Conservation (phyloP, 139 green algal species). For the Chlamydomonas applanata region DNA sequence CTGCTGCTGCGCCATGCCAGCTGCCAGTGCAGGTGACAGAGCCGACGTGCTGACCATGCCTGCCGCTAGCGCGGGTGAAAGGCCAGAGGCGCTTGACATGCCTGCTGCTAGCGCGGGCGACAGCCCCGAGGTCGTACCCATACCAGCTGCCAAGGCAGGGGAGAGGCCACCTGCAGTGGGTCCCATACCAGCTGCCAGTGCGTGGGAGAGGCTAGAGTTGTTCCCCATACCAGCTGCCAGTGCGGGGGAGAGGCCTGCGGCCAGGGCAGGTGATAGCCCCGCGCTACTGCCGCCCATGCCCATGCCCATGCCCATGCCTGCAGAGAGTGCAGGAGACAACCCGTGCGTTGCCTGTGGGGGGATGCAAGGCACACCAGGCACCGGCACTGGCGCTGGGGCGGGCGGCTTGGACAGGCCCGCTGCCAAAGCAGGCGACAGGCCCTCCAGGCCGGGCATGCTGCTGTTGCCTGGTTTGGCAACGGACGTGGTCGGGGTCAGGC, state of each 20-base stretch:
- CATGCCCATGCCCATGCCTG: too few species aligned
- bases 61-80: not conserved
- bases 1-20: conserved; percentile 2
- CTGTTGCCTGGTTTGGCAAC: not conserved
- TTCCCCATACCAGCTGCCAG: not conserved
- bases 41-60: too few species aligned
- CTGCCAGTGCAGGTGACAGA: not conserved
- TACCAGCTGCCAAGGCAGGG: not conserved
- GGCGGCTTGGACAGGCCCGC: not conserved
- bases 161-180: not conserved
- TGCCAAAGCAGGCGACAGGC: not conserved
- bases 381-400: not conserved
- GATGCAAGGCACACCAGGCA: not conserved
- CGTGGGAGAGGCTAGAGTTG: not conserved
- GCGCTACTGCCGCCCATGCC: too few species aligned
- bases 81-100: too few species aligned
- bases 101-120: not conserved
- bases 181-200: not conserved
- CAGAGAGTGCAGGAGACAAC: not conserved
- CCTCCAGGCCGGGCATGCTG: not conserved
- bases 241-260: conserved; percentile 2
- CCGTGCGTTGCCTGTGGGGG: not conserved
- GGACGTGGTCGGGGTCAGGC: not conserved
- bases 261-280: not conserved
- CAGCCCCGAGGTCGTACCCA: not conserved